Evolutionary conservation across 1,284 basidiomycete species (phyloP).

Genomic region (Ganoderma lucidum): DNA sequence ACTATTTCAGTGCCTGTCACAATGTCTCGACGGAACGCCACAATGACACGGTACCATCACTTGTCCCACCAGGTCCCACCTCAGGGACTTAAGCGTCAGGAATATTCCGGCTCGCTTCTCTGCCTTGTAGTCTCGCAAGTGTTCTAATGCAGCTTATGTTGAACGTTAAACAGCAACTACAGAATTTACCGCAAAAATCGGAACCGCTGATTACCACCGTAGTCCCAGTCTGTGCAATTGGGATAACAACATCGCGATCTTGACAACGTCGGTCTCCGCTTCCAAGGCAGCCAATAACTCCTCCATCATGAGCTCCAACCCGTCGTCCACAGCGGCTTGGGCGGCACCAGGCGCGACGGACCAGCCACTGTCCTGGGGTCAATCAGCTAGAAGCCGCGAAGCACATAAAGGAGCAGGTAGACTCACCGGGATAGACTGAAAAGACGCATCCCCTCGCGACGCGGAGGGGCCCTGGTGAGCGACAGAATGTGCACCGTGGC

Average conservation of each 20-base stretch:
- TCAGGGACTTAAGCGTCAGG: background rate
- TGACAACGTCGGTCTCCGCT: slow-evolving; percentile 9
- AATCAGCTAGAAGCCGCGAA: slow-evolving; percentile 3
- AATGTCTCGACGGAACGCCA: slow-evolving; percentile 2
- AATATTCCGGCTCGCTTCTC: background rate
- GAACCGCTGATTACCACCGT: slow-evolving; percentile 1
- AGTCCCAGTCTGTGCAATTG: slow-evolving; percentile 6
- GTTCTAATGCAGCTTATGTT: background rate
- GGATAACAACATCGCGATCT: slow-evolving; percentile 4
- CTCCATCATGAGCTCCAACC: background rate
- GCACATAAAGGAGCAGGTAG: background rate
- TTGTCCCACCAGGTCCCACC: background rate
- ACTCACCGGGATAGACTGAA: background rate
- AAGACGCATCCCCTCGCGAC: too few relatives aligned
- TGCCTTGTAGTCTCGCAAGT: background rate
- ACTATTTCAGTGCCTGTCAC: background rate
- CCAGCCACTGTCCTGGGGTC: background rate
- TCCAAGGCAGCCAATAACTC: slow-evolving; percentile 7
- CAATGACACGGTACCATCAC: background rate
- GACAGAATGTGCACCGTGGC: background rate
- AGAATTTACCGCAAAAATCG: background rate
- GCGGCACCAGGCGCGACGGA: background rate
- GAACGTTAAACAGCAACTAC: background rate
- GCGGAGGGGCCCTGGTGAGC: background rate
- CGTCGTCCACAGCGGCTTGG: background rate